These are phyloP conservation scores for Paragyromitra xinjiangensis DNA, from an alignment of 495 filamentous ascomycete genomes.

Conservation along the genomic window DNA sequence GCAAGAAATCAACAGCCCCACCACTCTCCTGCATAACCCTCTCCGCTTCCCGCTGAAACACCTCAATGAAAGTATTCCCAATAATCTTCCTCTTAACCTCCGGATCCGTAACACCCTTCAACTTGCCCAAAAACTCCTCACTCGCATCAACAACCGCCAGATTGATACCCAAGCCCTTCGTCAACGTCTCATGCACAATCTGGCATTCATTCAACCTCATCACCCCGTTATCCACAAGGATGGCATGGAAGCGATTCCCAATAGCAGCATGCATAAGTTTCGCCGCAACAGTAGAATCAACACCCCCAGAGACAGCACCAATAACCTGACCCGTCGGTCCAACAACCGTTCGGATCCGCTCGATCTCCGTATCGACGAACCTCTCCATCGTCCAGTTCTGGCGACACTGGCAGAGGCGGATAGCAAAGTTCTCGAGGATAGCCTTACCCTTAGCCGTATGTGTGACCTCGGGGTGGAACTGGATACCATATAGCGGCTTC, in stretches of 20 bases:
- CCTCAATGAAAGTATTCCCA: constrained; percentile 79
- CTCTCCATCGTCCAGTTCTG: constrained; percentile 83
- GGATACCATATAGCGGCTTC: constrained; percentile 77
- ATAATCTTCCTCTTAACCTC: constrained; percentile 96
- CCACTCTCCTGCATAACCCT: constrained; percentile 73
- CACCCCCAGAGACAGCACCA: constrained; percentile 86
- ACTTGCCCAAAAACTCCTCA: constrained; percentile 73
- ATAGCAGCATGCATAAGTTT: constrained; percentile 85
- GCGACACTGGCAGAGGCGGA: constrained; percentile 76
- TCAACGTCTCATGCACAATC: constrained; percentile 77
- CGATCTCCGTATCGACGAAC: constrained; percentile 81
- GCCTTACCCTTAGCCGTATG: constrained; percentile 72
- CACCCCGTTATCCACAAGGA: constrained; percentile 87
- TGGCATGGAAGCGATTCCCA: constrained; percentile 85
- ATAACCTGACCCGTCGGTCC: constrained; percentile 83
- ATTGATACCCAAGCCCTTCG: constrained; percentile 83
- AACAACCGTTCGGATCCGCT: constrained; percentile 77
- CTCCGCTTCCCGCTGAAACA: constrained; percentile 83
- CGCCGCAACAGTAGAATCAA: constrained; percentile 90
- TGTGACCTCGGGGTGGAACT: constrained; percentile 88
- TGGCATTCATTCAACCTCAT: constrained; percentile 87
- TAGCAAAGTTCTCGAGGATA: constrained; percentile 80
- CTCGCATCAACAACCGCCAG: constrained; percentile 85
- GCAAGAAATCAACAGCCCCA: constrained; percentile 80
- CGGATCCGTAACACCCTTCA: constrained; percentile 83